Conservation (phyloP, 495 filamentous ascomycete species). For the Penicilliopsis zonata region DNA sequence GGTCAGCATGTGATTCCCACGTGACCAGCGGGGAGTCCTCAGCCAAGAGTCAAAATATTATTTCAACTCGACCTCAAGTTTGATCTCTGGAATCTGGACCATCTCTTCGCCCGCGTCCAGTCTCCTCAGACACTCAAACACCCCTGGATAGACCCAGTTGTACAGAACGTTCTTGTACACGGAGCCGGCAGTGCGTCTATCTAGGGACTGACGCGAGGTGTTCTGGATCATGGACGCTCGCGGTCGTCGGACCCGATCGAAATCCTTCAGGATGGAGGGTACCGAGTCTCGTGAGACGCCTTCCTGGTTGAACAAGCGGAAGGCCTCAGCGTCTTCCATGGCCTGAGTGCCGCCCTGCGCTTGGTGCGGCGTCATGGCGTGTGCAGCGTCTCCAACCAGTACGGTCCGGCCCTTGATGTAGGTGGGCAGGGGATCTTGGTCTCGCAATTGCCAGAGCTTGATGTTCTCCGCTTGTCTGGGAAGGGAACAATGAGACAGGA, state of each 20-base stretch:
- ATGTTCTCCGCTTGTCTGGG: neutral
- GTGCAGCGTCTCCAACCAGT: conserved; percentile 32
- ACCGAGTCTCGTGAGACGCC: neutral
- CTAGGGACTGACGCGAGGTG: neutral
- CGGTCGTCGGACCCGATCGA: conserved; percentile 10
- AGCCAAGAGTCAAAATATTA: too few relatives aligned
- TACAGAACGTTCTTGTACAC: neutral
- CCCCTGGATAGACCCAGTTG: neutral
- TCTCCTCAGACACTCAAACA: neutral
- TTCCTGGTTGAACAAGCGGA: conserved; percentile 7
- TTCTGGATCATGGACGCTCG: conserved; percentile 6
- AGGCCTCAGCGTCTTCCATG: conserved; percentile 23
- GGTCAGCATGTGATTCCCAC: too few relatives aligned
- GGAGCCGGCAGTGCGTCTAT: neutral
- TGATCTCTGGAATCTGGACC: conserved; percentile 25
- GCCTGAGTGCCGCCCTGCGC: conserved; percentile 24
- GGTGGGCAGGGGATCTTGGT: conserved; percentile 9
- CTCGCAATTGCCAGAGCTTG: conserved; percentile 7
- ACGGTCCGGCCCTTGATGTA: conserved; percentile 18
- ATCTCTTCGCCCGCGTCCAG: neutral
- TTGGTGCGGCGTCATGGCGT: conserved; percentile 27
- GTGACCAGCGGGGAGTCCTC: too few relatives aligned
- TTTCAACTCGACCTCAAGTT: too few relatives aligned
- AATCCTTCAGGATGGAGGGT: conserved; percentile 4
- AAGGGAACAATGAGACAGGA: too few relatives aligned